Base-by-base conservation (phyloP, 805 yeast species). In the Candida takata region DNA sequence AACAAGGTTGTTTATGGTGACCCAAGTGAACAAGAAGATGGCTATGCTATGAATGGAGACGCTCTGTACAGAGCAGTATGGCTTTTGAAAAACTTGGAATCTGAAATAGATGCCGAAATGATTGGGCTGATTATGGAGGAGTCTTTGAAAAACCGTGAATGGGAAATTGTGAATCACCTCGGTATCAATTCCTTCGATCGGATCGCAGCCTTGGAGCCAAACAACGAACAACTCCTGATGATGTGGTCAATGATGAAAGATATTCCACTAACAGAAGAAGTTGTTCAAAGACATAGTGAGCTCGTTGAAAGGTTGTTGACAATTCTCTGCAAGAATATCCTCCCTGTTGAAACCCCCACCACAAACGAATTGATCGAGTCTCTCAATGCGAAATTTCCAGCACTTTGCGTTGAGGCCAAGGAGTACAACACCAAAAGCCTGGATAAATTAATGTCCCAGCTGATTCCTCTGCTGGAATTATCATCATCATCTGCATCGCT, bases 1-100 rank as follows among this genome's bases (percentile, higher is more conserved):
- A 44, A 54, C 12, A 70, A 67, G 35, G 45, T 67, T 6, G 44
- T 70, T 2, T 29, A 48, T 20, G 70, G 70, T 10, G 73, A 67
- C 38, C 45, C 47, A 3, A 50, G 47, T 16, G 69, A 64, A n/a
- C 41, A 40, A 20, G 53, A 54, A 8, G 68, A 62, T 17, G 64
- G 57, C 1, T 54, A 55, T 30, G 34, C 41, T 9, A 34, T 58
- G 20, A 35, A 39, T 12, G 40, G 45, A 1, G 31, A 27, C 3
- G 53, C 51, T 12, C 35, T 61, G 8, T 36, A 48, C 3, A 54
- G 49, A 27, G 40, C 55, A 9, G 33, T 50, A 1, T 51, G 53
- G 36, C 16, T 61, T 6, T 18, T 57, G 20, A 36, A 48, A 11
- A 43, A 43, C 14, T 23, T 61, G 23, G 27, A 35, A 17, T 12